Base-by-base conservation (phyloP, 257 asterid species). In the Ehretia macrophylla region DNA sequence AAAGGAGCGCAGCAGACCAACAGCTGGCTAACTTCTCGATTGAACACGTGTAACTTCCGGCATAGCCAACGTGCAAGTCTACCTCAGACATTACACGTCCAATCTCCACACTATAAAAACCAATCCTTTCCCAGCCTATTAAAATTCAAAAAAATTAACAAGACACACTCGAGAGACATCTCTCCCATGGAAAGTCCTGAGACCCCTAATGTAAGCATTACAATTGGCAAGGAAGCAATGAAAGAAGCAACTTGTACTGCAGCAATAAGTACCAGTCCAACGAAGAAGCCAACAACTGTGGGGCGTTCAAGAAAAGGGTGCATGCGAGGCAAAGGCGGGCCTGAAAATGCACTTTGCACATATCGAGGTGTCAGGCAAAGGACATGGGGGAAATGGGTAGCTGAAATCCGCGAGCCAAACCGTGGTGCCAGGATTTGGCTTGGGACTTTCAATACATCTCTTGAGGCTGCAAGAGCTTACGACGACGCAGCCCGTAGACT, bases 381-480 rank as follows among this genome's bases (percentile, higher is more conserved):
- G n/a, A 85, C 90, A 0, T 88, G 95, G 95, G 96, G 96, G 0
- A 81, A 77, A 46, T 88, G 95, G 95, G 96, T 88, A 8, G 84
- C 96, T 8, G 95, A 88, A 58, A 88, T 88, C 20, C 87, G 95
- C 8, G 93, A 85, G 74, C 94, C 95, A 14, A 80, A 85, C 68
- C 81, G 84, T 0, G 93, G 96, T 1, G 80, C 88, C 8, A 62
- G 93, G 19, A 70, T 85, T 18, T 88, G 96, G 95, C 78, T 88
- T 11, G 95, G 96, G 44, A 83, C 96, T 23, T 88, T 88, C 75
- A 72, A 53, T 50, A 83, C 88, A 17, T 78, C 96, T 0, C 5
- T 69, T 8, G 88, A 85, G 60, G 96, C 96, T 0, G 96, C 96
- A 5, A 74, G 66, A 14, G 96, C 96, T 19, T 88, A 85, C 40